Base-by-base conservation (phyloP, 768 basidiomycete species). In the Galerina sulciceps region DNA sequence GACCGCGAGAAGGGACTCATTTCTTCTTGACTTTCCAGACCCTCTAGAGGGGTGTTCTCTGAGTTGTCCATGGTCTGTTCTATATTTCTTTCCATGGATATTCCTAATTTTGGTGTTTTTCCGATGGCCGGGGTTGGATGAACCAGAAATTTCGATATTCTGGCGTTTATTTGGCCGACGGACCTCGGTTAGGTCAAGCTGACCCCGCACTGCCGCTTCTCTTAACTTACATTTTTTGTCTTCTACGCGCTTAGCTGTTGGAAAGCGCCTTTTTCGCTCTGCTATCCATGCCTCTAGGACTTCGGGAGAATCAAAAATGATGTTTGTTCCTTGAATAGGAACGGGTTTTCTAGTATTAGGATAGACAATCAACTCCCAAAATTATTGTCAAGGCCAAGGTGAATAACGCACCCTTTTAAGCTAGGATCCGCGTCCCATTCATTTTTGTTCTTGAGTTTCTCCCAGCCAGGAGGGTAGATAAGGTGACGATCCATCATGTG, bases 401-500 rank as follows among this genome's bases (percentile, higher is more conserved):
- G 55, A 38, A 46, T 18, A 52, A 67, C 75, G 58, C 60, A 91
- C 91, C 91, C 90, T 73, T 86, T 91, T 51, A 94, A 77, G 71
- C 85, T 88, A 14, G 89, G 90, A 73, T 93, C 92, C 2, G 92
- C 86, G 67, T 92, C 91, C 91, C 91, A 93, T 31, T 88, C 88
- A 36, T 71, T 55, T 66, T 77, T 83, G 55, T 81, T 79, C 61
- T 79, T 81, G 62, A 72, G 71, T 45, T 82, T 78, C 26, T 87
- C 77, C 87, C 89, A 92, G 18, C 86, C 88, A 43, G 83, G 81
- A 20, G 93, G 93, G 62, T 85, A 93, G 46, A 94, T 85, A 42
- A 94, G 79, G 71, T 94, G 93, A n/a, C 92, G 81, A 65, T 94
- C 93, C 92, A 93, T 94, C 86, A 86, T 89, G 67, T 95, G 93